Evolutionary conservation across 371 early-diverging fungal species (phyloP).

Genomic region (Phascolomyces articulosus): DNA sequence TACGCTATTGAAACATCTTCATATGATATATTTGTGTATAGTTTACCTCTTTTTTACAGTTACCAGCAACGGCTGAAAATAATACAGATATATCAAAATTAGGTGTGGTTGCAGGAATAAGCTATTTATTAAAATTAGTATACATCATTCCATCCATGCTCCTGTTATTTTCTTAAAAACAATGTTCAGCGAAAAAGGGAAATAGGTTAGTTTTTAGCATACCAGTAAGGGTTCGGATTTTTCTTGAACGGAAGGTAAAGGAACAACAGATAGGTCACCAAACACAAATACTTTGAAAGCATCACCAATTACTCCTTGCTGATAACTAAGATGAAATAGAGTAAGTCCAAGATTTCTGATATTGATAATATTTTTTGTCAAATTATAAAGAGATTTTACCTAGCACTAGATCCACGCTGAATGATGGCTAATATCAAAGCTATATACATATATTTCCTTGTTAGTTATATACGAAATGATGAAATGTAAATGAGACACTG

Average conservation of each 20-base stretch:
- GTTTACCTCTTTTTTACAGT: slow-evolving; percentile 38
- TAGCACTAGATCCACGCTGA: not conserved
- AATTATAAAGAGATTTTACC: not conserved
- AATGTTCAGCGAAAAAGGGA: not conserved
- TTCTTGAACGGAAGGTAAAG: not conserved
- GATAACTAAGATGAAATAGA: too few species aligned
- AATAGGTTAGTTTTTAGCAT: not conserved
- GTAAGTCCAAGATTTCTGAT: too few species aligned
- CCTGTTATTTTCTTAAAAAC: too few species aligned
- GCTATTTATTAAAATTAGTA: too few species aligned
- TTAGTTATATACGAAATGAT: not conserved
- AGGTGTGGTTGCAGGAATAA: not conserved
- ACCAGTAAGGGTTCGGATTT: not conserved
- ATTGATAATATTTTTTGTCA: too few species aligned
- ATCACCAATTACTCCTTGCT: not conserved
- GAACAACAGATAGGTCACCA: slow-evolving; percentile 3
- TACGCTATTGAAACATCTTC: too few species aligned
- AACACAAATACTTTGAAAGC: slow-evolving; percentile 1
- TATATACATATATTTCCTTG: too few species aligned
- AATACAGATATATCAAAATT: slow-evolving; percentile 26
- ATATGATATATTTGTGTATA: too few species aligned
- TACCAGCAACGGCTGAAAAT: slow-evolving; percentile 40
- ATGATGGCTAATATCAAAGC: not conserved
- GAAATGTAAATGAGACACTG: too few species aligned
- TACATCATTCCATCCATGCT: too few species aligned